phyloP scores from a whole-genome alignment of 345 rosid species.

The Populus nigra region DNA sequence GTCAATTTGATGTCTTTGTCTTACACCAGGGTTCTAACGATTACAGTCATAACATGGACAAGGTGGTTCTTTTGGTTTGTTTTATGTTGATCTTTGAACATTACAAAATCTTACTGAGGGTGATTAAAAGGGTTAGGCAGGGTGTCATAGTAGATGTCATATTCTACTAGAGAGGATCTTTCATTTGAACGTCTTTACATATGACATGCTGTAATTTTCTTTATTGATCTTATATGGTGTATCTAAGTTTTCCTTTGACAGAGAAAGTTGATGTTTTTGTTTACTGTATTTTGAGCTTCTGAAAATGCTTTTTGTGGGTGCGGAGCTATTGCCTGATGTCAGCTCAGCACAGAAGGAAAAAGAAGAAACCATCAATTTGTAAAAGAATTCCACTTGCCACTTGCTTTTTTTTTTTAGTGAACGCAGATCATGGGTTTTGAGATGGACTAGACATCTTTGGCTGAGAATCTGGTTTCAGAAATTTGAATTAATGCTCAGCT shows the following conservation, averaged over 20 bases:
- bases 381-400: not conserved
- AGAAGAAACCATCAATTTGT: not conserved
- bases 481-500: not conserved
- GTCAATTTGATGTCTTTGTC: not conserved
- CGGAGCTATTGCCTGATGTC: not conserved
- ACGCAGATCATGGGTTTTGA: not conserved
- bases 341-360: not conserved
- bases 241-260: no score
- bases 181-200: not conserved
- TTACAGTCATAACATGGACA: not conserved
- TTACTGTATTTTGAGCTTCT: not conserved
- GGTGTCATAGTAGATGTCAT: no score
- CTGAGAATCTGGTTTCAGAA: not conserved
- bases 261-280: not conserved
- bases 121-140: not conserved
- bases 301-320: not conserved
- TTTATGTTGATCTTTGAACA: not conserved
- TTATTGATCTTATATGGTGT: not conserved
- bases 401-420: conserved; percentile 13
- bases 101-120: not conserved
- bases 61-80: not conserved
- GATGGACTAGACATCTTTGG: not conserved
- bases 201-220: not conserved
- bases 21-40: not conserved
- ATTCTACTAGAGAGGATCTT: not conserved